These are phyloP conservation scores for Wickerhamomyces bisporus DNA, from an alignment of 805 yeast species.

Conservation along the genomic window DNA sequence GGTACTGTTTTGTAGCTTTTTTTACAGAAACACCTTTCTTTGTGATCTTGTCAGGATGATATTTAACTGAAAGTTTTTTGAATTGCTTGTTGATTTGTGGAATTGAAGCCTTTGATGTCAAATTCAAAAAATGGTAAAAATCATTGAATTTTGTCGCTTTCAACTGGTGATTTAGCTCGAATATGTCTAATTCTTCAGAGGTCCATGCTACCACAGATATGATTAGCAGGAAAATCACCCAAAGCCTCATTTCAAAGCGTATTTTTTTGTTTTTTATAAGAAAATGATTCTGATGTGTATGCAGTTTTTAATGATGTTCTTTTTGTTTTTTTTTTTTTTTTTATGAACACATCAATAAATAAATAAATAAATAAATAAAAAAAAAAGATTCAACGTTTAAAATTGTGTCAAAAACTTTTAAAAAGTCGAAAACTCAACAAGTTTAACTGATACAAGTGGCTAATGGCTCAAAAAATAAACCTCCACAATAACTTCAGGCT, in stretches of 20 bases:
- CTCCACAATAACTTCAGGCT: slow-evolving; percentile 11
- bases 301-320: no score
- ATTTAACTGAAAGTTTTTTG: slow-evolving; percentile 59
- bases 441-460: no score
- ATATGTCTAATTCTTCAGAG: slow-evolving; percentile 74
- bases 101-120: slow-evolving; percentile 26
- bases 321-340: no score
- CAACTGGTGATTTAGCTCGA: slow-evolving; percentile 62
- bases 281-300: no score
- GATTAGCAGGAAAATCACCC: slow-evolving; percentile 12
- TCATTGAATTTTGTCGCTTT: slow-evolving; percentile 22
- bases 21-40: slow-evolving; percentile 8
- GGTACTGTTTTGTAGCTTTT: slow-evolving; percentile 54
- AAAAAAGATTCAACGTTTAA: no score
- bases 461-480: slow-evolving; percentile 16
- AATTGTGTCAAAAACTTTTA: no score
- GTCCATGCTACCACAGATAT: slow-evolving; percentile 42
- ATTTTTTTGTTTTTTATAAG: not conserved
- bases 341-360: no score
- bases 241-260: slow-evolving; percentile 10
- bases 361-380: no score
- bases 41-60: slow-evolving; percentile 83
- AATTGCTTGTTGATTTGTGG: slow-evolving; percentile 61
- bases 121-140: slow-evolving; percentile 29
- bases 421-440: no score